Evolutionary conservation across 2,329 filamentous ascomycete species (phyloP).

Genomic region (Cordyceps militaris): DNA sequence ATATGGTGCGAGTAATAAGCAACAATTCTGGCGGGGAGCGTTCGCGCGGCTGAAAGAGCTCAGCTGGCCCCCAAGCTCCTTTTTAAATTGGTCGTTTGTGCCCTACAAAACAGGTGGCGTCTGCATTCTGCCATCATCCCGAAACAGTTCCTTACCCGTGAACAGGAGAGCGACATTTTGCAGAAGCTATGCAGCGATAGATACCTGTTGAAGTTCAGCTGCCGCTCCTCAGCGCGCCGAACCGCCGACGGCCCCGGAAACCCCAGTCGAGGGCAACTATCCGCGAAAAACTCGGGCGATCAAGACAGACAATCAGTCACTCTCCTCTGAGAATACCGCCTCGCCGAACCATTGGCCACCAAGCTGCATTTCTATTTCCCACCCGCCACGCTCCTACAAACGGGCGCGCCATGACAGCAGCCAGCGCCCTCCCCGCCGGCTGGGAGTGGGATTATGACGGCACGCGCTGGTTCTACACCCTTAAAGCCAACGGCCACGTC

Average conservation of each 20-base stretch:
- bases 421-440: conserved; percentile 37
- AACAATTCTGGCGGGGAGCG: neutral
- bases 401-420: neutral
- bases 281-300: neutral
- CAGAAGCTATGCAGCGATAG: neutral
- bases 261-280: neutral
- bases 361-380: no score
- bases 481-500: conserved; percentile 44
- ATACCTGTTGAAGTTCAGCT: neutral
- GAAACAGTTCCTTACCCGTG: neutral
- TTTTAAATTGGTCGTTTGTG: neutral
- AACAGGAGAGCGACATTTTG: neutral
- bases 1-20: no score
- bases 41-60: conserved; percentile 8
- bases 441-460: conserved; percentile 56
- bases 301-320: neutral
- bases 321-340: no score
- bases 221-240: neutral
- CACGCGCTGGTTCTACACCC: conserved; percentile 50
- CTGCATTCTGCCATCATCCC: neutral
- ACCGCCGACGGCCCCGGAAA: no score
- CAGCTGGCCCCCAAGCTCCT: conserved; percentile 4
- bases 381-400: no score
- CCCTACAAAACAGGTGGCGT: neutral
- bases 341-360: no score